Evolutionary conservation across 2,329 filamentous ascomycete species (phyloP), one percentile per base, ranked within the genome.

Genomic region (Xylaria sp.): DNA sequence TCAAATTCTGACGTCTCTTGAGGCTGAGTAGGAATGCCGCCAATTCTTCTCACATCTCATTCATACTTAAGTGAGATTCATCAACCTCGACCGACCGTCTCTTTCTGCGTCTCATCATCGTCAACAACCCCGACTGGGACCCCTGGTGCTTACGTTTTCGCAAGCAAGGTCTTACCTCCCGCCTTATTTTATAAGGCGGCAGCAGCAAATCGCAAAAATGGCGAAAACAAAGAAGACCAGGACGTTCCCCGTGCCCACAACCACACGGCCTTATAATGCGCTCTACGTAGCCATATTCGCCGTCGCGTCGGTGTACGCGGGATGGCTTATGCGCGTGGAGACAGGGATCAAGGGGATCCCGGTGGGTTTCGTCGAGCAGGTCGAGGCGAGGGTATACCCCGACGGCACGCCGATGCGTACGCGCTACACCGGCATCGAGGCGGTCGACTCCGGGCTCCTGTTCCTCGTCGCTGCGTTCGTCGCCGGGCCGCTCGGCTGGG

Each of bases 281-380:
- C 54, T 69, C 61, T 59, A 72, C 62, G 60, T 71, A 17, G 64
- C 57, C 36, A 14, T 71, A 19, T 68, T 74, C 24, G 72, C 57
- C 53, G 11, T 63, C 54, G 11, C 66, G 24, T 65, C 73, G 17
- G 73, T 48, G 17, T 5, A 53, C 27, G 65, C 36, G 34, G 39
- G 56, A 1, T 76, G 71, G 70, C 60, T 73, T 2, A 74, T 76
- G 75, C 73, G 73, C 62, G 65, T 76, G 30, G 72, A 75, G 56
- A 64, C 71, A 4, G 67, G 47, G 2, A 68, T 73, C 14, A 58
- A 72, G 11, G 73, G 66, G 53, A 69, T 76, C 19, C 75, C 75
- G 0, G 48, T 61, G 7, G 36, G 69, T 32, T 76, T 77, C 64
- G 36, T 64, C 6, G 9, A 69, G 54, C 68, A 69, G 14, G 61